Evolutionary conservation across 2,329 filamentous ascomycete genomes (phyloP).

Genomic region (Calonectria montana): DNA sequence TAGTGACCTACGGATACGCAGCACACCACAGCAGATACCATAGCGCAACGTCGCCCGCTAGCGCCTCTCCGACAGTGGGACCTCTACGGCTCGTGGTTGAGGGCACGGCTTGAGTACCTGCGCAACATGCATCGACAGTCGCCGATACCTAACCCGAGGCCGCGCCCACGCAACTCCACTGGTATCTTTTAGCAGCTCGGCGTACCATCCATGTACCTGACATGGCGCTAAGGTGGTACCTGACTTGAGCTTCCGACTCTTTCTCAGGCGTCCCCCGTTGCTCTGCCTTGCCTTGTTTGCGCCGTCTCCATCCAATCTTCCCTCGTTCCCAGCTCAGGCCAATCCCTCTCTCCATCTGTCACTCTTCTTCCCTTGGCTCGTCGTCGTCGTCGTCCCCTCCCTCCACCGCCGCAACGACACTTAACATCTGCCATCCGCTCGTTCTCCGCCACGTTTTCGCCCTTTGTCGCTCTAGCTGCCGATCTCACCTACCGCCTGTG

Average conservation of each 20-base stretch:
- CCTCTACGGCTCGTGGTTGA: conserved; percentile 1
- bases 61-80: conserved; percentile 12
- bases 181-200: not conserved
- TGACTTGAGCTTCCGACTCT: conserved; percentile 22
- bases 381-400: not conserved
- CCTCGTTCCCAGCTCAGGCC: conserved; percentile 21
- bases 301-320: conserved; percentile 20
- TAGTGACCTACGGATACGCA: conserved; percentile 11
- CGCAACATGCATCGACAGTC: not conserved
- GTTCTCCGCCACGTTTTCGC: conserved; percentile 4
- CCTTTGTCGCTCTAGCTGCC: conserved; percentile 11
- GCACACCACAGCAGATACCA: conserved; percentile 10
- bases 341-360: conserved; percentile 13
- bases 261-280: conserved; percentile 20
- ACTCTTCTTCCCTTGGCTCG: conserved; percentile 4
- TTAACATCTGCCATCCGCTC: conserved; percentile 16
- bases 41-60: conserved; percentile 22
- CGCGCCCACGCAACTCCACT: not conserved
- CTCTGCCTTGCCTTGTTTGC: conserved; percentile 23
- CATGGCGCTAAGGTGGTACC: conserved; percentile 20
- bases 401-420: conserved; percentile 7
- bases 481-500: conserved; percentile 16
- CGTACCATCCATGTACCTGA: conserved; percentile 6
- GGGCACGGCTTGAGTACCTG: conserved; percentile 13
- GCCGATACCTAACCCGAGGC: not conserved